Evolutionary conservation across 164 flowering plant species (phyloP).

Genomic region (Annona squamosa): DNA sequence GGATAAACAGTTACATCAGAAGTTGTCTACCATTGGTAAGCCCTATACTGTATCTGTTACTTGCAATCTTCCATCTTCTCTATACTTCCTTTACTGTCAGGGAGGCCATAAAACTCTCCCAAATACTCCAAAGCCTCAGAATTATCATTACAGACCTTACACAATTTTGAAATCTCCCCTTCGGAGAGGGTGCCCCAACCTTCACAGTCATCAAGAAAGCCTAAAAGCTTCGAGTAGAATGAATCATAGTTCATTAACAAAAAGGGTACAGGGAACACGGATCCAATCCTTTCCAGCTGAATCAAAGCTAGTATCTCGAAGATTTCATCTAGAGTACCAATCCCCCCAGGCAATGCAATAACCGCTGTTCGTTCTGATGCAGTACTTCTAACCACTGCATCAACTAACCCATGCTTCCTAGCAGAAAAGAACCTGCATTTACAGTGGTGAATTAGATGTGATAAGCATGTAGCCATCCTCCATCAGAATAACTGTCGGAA

Average conservation of each 20-base stretch:
- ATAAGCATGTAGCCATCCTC: background rate
- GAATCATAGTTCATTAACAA: conserved; percentile 88
- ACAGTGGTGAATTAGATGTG: background rate
- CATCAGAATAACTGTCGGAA: background rate
- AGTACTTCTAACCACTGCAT: conserved; percentile 61
- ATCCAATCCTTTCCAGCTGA: conserved; percentile 83
- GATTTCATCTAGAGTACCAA: conserved; percentile 84
- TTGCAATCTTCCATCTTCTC: conserved; percentile 7
- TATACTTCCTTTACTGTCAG: conserved; percentile 12
- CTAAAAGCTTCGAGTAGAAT: conserved; percentile 67
- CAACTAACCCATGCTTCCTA: conserved; percentile 89
- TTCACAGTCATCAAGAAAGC: conserved; percentile 65
- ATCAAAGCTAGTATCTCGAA: conserved; percentile 79
- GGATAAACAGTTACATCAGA: too few relatives aligned
- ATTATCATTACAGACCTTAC: conserved; percentile 67
- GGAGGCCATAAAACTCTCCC: conserved; percentile 44
- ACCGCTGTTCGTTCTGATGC: conserved; percentile 72
- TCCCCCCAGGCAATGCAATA: conserved; percentile 84
- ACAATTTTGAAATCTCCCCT: conserved; percentile 68
- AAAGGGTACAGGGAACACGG: conserved; percentile 72
- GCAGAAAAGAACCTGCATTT: conserved; percentile 82
- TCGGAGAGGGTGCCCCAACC: conserved; percentile 51
- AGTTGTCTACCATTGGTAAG: too few relatives aligned
- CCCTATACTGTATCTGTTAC: conserved; percentile 4
- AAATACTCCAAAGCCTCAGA: conserved; percentile 67